Base-by-base conservation (phyloP, 2,329 filamentous ascomycete genomes). In the Phyllosticta paracitricarpa region DNA sequence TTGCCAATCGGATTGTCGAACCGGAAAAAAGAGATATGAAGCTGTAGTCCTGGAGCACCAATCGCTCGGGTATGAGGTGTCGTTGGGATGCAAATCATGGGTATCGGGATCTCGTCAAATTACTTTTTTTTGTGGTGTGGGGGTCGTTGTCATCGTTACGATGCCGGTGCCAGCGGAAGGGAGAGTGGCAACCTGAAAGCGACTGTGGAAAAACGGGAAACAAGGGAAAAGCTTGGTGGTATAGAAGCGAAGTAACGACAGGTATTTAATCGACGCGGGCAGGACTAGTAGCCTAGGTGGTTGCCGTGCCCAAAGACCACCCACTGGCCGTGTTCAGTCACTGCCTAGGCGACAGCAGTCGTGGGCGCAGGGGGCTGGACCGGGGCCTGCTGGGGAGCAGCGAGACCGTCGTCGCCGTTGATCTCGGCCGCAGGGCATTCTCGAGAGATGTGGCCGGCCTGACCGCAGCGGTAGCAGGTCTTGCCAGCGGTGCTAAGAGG, bases 381-480 rank as follows among this genome's bases (percentile, higher is more conserved):
- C 26, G 76, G 69, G 57, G 70, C 68, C 57, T 68, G 66, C 57
- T 72, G 66, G 58, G 70, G 61, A 48, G 71, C 68, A 57, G 69
- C 65, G 51, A 69, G 64, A 57, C 68, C 60, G 17, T 67, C 67
- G 54, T 77, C 77, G 58, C 74, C 77, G 63, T 79, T 78, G 62
- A 79, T 72, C 67, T 82, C 81, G 67, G 84, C 88, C 86, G 84
- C 91, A 76, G 91, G 89, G 81, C 94, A 97, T 69, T 97, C 93
- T 65, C 93, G 89, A 63, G 91, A 96, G 77, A 97, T 97, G 78
- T 97, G 93, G 59, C 94, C 94, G 62, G 91, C 86, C 80, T 97
- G 89, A 67, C 93, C 91, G 74, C 94, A 99, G 76, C 92, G 89
- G 81, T 99, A 99, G 85, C 94, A 99, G 66, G 92, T 96, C 86